phyloP scores from a whole-genome alignment of 495 filamentous ascomycete species.

The Chaetomidium leptoderma region DNA sequence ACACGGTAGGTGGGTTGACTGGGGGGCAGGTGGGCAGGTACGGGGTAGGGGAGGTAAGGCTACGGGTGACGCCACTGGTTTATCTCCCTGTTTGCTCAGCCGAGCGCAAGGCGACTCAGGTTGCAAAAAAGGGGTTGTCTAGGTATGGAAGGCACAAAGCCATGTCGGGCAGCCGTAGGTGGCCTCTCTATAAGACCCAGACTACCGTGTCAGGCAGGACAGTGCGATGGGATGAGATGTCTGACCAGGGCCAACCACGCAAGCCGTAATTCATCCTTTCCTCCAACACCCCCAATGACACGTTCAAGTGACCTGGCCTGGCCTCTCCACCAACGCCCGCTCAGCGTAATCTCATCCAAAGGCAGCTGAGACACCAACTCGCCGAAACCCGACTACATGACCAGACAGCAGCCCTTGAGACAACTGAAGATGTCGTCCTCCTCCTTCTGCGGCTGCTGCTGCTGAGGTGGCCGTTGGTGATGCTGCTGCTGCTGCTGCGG shows the following conservation, averaged over 20 bases:
- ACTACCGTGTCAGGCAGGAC: neutral
- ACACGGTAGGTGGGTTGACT: neutral
- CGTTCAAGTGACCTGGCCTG: too few relatives aligned
- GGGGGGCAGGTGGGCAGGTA: neutral
- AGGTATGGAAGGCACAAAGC: neutral
- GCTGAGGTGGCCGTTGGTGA: constrained; percentile 30
- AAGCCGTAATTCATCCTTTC: neutral
- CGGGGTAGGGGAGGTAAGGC: neutral
- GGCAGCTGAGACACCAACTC: neutral
- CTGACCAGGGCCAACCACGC: neutral
- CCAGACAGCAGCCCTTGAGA: constrained; percentile 64
- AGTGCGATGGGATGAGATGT: neutral
- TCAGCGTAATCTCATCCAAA: neutral
- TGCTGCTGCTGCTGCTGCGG: constrained; percentile 31
- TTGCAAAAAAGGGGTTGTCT: neutral
- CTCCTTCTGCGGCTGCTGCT: constrained; percentile 37
- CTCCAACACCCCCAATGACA: too few relatives aligned
- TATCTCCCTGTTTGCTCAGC: too few relatives aligned
- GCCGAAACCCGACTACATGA: constrained; percentile 59
- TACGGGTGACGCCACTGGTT: neutral
- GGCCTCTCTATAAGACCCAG: neutral
- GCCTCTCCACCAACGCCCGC: neutral
- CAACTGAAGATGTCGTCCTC: constrained; percentile 59
- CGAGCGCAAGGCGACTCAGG: too few relatives aligned
- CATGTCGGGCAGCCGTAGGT: neutral